Evolutionary conservation across 2,329 filamentous ascomycete species (phyloP), one percentile per base, ranked within the genome.

Genomic region (Monosporascus sp.): DNA sequence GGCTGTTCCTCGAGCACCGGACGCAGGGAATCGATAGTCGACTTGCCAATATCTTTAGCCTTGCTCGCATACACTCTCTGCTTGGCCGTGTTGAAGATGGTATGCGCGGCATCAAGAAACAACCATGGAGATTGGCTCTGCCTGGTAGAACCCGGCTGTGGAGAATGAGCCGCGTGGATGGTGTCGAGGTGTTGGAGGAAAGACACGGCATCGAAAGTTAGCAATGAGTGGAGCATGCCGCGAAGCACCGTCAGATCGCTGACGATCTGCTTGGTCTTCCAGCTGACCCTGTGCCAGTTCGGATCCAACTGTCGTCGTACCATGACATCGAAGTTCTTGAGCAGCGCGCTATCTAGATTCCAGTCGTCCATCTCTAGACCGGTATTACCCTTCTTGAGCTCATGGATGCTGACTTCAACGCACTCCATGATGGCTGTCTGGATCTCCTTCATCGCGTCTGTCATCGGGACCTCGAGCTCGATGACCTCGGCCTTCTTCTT

Each of bases 321-420:
- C 52, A 92, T 87, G 56, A 89, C 78, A 68, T 97, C 94, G 69
- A 99, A 99, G 64, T 91, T 96, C 66, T 88, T 90, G 60, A 97
- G 88, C 56, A 97, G 74, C 37, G 93, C 93, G 66, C 90, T 97
- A 69, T 97, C 93, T 19, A 96, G 78, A 49, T 91, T 97, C 93
- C 93, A 97, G 65, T 97, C 92, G 55, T 95, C 92, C 85, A 97
- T 92, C 62, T 97, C 93, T 7, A 99, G 76, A 2, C 91, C 92
- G 1, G 85, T 82, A 65, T 97, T 97, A 19, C 85, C 83, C 73
- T 96, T 97, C 69, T 93, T 95, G 44, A 99, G 80, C 72, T 99
- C 94, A 52, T 89, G 85, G 60, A 99, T 94, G 67, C 91, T 96
- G 61, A 91, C 87, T 71, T 97, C 93, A 19, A 99, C 92, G 67